Evolutionary conservation across 2,329 filamentous ascomycete genomes (phyloP).

Genomic region (Aspergillus sp.): DNA sequence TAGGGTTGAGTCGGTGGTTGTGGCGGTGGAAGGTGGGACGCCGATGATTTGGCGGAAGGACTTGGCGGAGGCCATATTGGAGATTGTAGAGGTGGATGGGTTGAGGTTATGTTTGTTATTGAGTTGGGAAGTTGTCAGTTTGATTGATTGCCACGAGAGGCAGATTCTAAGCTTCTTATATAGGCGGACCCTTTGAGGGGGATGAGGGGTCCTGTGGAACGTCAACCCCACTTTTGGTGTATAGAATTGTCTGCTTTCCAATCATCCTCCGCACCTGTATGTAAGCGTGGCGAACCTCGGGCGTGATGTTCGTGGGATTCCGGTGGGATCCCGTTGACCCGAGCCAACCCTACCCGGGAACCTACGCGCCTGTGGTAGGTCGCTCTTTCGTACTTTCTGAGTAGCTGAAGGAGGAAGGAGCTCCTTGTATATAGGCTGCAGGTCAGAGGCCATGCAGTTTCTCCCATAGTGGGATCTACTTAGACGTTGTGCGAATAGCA

Average conservation of each 20-base stretch:
- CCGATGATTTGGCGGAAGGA: slow-evolving; percentile 61
- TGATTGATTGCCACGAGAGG: neutral
- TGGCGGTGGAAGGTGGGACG: slow-evolving; percentile 59
- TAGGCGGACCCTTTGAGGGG: neutral
- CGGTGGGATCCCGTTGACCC: neutral
- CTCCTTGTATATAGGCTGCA: too few relatives aligned
- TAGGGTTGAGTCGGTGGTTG: slow-evolving; percentile 62
- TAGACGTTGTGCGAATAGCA: too few relatives aligned
- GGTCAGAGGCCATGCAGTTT: too few relatives aligned
- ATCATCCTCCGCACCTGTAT: neutral
- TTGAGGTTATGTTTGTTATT: neutral
- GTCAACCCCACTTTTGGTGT: neutral
- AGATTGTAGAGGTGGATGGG: neutral
- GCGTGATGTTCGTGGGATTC: neutral
- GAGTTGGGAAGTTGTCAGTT: neutral
- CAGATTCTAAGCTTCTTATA: neutral
- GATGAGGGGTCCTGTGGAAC: neutral
- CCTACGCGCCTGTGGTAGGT: neutral
- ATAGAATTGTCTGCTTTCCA: neutral
- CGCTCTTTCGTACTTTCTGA: neutral
- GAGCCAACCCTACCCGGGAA: neutral
- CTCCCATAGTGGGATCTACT: too few relatives aligned
- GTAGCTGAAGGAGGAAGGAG: too few relatives aligned
- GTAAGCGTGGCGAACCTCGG: neutral
- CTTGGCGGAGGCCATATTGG: slow-evolving; percentile 7